A percentile compares a stretch with the other conserved stretches of the same genome.
Conservation (phyloP, 768 basidiomycete genomes). For the Russula abietina region DNA sequence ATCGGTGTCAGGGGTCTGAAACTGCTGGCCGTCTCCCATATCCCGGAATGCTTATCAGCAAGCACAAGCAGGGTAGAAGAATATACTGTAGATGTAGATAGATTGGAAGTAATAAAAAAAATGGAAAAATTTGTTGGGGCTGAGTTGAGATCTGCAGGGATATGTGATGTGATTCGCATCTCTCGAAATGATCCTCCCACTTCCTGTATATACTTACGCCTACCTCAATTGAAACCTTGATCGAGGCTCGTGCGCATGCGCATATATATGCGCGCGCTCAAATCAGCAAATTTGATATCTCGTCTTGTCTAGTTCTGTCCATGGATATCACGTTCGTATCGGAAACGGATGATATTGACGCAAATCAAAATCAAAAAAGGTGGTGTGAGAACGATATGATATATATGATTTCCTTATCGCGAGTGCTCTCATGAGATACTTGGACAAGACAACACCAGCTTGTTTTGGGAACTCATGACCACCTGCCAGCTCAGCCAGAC, state of each 20-base stretch:
- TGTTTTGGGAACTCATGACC: background rate
- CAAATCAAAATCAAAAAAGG: too few relatives aligned
- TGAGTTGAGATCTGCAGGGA: background rate
- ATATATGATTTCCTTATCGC: slow-evolving; percentile 7
- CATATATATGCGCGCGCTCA: too few relatives aligned
- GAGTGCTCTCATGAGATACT: slow-evolving; percentile 9
- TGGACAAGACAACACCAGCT: background rate
- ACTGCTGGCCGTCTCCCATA: too few relatives aligned
- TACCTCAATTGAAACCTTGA: background rate
- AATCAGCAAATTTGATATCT: background rate
- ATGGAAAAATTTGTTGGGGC: background rate
- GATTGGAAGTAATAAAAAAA: too few relatives aligned
- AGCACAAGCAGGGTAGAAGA: too few relatives aligned
- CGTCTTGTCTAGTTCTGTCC: too few relatives aligned
- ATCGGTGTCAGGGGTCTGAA: background rate
- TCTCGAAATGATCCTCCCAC: background rate
- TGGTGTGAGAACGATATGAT: background rate
- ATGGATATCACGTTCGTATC: too few relatives aligned
- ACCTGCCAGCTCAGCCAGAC: background rate
- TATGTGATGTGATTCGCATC: background rate
- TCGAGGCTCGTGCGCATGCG: too few relatives aligned
- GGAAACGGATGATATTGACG: too few relatives aligned
- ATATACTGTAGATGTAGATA: too few relatives aligned
- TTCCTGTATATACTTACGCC: too few relatives aligned
- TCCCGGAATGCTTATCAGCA: too few relatives aligned